Base-by-base conservation (phyloP, 2,329 filamentous ascomycete species). In the Esteya vermicola region DNA sequence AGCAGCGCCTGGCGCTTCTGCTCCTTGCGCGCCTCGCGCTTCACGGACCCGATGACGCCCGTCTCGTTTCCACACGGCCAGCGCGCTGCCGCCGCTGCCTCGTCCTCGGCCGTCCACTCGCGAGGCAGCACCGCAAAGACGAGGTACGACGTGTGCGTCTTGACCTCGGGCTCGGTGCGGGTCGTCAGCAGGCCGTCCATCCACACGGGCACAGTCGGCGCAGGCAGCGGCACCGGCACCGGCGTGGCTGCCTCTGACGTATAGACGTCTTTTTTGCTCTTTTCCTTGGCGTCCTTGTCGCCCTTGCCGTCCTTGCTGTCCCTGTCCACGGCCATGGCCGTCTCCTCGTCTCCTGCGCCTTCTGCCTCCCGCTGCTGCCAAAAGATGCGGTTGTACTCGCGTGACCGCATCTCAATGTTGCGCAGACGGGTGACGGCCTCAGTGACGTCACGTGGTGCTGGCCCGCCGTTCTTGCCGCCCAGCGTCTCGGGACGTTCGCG, bases 81-180 rank as follows among this genome's bases (percentile, higher is more conserved):
- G 46, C 69, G 73, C 39, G 70, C 65, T 47, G 70, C 61, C 38
- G 78, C 77, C 23, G 69, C 68, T 25, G 70, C 70, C 60, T 98
- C 91, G 48, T 94, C 85, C 44, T 81, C 82, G 27, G 75, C 79
- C 0, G 67, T 78, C 91, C 91, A 98, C 46, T 83, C 78, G 33
- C 77, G 70, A n/a, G 91, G 89, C 44, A 98, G 61, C 4, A 91
- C 65, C 0, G 91, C 91, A 62, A 98, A 98, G 5, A 93, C 82
- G 5, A 98, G 70, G 57, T 98, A 98, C n/a, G 83, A 91, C 0
- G 91, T 98, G 59, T 98, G 91, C 8, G 84, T 91, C 68, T 94
- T 95, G 44, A 96, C 64, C 53, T 98, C 91, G 0, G 78, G 65
- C 61, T 98, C 91, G 0, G 83, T 78, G 20, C 85, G 73, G 51